Evolutionary conservation across 1,139 yeast genomes (phyloP), one percentile per base, ranked within the genome.

Genomic region (Eremothecium sinecaudum): DNA sequence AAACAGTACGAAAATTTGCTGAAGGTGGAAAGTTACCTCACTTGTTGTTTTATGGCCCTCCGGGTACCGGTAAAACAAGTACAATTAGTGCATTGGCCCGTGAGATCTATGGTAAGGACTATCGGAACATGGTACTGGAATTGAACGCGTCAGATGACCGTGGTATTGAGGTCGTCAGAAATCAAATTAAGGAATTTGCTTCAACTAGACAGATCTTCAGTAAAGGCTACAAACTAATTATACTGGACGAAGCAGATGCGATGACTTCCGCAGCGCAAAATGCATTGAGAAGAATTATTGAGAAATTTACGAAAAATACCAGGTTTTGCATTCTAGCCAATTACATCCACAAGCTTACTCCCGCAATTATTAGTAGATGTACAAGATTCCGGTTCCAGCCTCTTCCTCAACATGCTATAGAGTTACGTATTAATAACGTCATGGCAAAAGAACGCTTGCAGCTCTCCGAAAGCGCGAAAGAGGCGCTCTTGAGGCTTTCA

Each of bases 251-350:
- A 62, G 98, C 98, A 0, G 98, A 92, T 61, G 94, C 98, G 29
- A 92, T 92, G 98, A 90, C 99, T 2, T 78, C 81, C 40, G 94
- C 81, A 7, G 98, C 99, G 0, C 95, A 92, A 58, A 90, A 90
- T 56, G 95, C 98, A 1, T 65, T 92, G 44, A 72, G 99, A 59
- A 66, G 99, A 51, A 70, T 75, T 48, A 92, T 92, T 58, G 99
- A 92, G 58, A 86, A 83, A 54, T 90, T 84, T 55, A 87, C 98
- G 18, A 81, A 83, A 51, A 87, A 87, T 59, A 87, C 97, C 12
- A 71, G 99, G 44, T 92, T 92, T 61, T 90, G 98, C 62, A 87
- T 92, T 31, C 67, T 92, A 50, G 98, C 98, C 38, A 92, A 92
- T 56, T 92, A 92, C 61, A 79, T 96, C 4, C 96, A 92, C 62